Percentiles rank a stretch among this genome's conserved stretches.
These are phyloP conservation scores for Aureobasidium namibiae DNA, from an alignment of 2,329 filamentous ascomycete genomes.

Conservation along the genomic window DNA sequence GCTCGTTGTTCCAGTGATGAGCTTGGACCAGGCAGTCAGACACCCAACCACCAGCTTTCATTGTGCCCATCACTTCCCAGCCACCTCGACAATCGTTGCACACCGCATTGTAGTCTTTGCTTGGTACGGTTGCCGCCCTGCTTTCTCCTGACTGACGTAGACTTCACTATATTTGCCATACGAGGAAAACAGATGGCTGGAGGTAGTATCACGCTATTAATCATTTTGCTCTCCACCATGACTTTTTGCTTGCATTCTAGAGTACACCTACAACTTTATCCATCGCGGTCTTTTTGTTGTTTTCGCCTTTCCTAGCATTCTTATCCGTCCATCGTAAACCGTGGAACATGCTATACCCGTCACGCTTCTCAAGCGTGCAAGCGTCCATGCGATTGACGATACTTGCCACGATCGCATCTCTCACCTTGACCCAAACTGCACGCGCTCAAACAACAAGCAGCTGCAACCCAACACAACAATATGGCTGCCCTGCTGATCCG, in stretches of 20 bases:
- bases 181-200: conserved; percentile 9
- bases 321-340: not conserved
- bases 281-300: conserved; percentile 5
- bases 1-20: conserved; percentile 2
- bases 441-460: conserved; percentile 46
- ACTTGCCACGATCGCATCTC: conserved; percentile 29
- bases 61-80: conserved; percentile 8
- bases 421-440: conserved; percentile 31
- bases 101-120: conserved; percentile 12
- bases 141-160: conserved; percentile 5
- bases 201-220: conserved; percentile 1
- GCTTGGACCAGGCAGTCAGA: not conserved
- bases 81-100: conserved; percentile 9
- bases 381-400: conserved; percentile 27
- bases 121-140: conserved; percentile 1
- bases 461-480: conserved; percentile 49
- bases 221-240: conserved; percentile 3
- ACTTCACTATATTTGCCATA: conserved; percentile 2
- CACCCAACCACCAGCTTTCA: conserved; percentile 7
- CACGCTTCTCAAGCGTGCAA: not conserved
- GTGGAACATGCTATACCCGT: not conserved
- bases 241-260: not conserved
- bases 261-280: not conserved
- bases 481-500: conserved; percentile 62
- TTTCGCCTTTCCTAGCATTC: not conserved